These are phyloP conservation scores for Yamadazyma membranifaciens DNA, from an alignment of 1,139 yeast genomes.

Conservation along the genomic window DNA sequence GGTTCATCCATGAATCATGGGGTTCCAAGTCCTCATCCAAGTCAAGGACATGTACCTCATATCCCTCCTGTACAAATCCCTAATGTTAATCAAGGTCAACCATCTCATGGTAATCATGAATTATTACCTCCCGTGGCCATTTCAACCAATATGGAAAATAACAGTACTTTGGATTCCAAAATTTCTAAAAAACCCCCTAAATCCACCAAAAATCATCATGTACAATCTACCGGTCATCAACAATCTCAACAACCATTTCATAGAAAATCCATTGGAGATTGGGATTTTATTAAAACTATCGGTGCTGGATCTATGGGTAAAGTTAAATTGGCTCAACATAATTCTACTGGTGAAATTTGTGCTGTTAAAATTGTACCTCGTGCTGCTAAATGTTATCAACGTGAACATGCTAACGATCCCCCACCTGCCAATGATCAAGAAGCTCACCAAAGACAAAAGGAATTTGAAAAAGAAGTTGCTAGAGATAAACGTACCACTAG, in stretches of 20 bases:
- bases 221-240: conserved; percentile 1
- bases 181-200: conserved; percentile 8
- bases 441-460: conserved; percentile 63
- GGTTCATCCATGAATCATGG: conserved; percentile 1
- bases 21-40: conserved; percentile 6
- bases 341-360: conserved; percentile 77
- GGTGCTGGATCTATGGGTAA: conserved; percentile 99
- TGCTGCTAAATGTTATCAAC: conserved; percentile 71
- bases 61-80: conserved; percentile 2
- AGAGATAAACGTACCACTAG: conserved; percentile 90
- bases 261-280: conserved; percentile 89
- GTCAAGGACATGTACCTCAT: conserved; percentile 1
- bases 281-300: conserved; percentile 93
- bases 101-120: conserved; percentile 10
- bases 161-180: conserved; percentile 12
- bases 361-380: conserved; percentile 83
- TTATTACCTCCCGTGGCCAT: conserved; percentile 27
- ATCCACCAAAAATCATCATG: conserved; percentile 6
- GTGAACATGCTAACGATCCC: conserved; percentile 73
- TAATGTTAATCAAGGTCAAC: conserved; percentile 3
- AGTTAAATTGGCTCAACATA: conserved; percentile 89
- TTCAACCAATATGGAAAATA: conserved; percentile 16
- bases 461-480: conserved; percentile 81
- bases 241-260: conserved; percentile 54
- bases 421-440: conserved; percentile 60